Conservation (phyloP, 176 grass and related monocot genomes). For the Rhipidocladum racemiflorum region DNA sequence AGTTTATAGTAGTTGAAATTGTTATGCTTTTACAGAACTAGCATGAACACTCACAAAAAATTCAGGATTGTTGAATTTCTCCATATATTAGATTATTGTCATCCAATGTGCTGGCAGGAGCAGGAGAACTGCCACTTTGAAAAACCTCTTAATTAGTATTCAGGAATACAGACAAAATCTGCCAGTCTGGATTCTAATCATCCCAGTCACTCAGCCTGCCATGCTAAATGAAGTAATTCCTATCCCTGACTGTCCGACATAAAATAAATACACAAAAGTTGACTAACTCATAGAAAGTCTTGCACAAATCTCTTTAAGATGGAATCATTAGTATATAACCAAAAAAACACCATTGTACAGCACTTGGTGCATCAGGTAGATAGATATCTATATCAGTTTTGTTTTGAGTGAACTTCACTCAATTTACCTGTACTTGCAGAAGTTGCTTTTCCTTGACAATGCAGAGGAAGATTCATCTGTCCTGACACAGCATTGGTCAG, state of each 20-base stretch:
- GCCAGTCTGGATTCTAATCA: not conserved
- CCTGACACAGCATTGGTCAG: constrained; percentile 47
- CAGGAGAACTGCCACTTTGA: not conserved
- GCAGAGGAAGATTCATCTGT: constrained; percentile 39
- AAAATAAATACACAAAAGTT: not conserved
- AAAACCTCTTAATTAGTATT: not conserved
- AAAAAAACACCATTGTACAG: not conserved
- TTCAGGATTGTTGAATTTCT: not conserved
- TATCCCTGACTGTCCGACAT: not conserved
- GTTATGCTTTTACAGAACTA: not conserved
- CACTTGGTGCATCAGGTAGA: not conserved
- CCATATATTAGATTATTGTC: not conserved
- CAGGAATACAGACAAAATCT: not conserved
- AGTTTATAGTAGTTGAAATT: not conserved
- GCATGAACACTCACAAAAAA: not conserved
- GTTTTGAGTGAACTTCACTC: constrained; percentile 10
- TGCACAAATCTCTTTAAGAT: not conserved
- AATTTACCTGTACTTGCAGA: constrained; percentile 49
- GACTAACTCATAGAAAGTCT: not conserved
- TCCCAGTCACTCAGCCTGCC: not conserved
- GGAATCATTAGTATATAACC: not conserved
- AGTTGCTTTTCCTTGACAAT: constrained; percentile 63
- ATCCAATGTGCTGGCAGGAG: not conserved
- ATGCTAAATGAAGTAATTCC: not conserved
- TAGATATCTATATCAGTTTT: constrained; percentile 2